Evolutionary conservation across 768 basidiomycete genomes (phyloP).

Genomic region (Amylocystis lapponica): DNA sequence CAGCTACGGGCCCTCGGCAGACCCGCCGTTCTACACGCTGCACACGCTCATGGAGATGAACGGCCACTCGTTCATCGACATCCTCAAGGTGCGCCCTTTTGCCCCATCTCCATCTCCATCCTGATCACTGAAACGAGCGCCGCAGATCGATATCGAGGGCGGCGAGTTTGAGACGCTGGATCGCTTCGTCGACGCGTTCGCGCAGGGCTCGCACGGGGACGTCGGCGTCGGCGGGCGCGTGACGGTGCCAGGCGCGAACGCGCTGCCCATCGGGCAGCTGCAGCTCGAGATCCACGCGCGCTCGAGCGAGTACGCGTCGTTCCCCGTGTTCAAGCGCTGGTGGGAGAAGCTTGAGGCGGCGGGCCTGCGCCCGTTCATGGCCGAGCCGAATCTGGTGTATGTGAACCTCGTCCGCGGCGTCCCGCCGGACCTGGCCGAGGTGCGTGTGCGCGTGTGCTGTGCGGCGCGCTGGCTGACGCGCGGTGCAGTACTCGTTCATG

Average conservation of each 20-base stretch:
- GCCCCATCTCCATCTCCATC: neutral
- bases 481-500: slow-evolving; percentile 40
- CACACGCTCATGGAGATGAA: slow-evolving; percentile 57
- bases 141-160: slow-evolving; percentile 55
- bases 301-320: slow-evolving; percentile 23
- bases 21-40: slow-evolving; percentile 51
- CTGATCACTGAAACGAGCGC: neutral
- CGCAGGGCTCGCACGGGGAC: neutral
- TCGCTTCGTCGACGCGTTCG: slow-evolving; percentile 41
- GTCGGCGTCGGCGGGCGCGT: neutral
- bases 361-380: slow-evolving; percentile 66
- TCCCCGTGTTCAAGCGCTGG: slow-evolving; percentile 50
- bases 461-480: neutral
- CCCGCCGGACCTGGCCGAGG: slow-evolving; percentile 33
- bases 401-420: slow-evolving; percentile 31
- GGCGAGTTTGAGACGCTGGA: slow-evolving; percentile 55
- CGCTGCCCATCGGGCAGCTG: slow-evolving; percentile 61
- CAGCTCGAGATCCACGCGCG: slow-evolving; percentile 57
- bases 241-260: too few species aligned
- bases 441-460: slow-evolving; percentile 11
- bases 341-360: slow-evolving; percentile 63
- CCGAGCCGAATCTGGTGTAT: slow-evolving; percentile 47
- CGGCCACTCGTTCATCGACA: slow-evolving; percentile 61
- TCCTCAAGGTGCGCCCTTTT: slow-evolving; percentile 39
- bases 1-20: slow-evolving; percentile 34